Evolutionary conservation across 495 filamentous ascomycete species (phyloP), one percentile per base, ranked within the genome.

Genomic region (Annulohypoxylon stygium): DNA sequence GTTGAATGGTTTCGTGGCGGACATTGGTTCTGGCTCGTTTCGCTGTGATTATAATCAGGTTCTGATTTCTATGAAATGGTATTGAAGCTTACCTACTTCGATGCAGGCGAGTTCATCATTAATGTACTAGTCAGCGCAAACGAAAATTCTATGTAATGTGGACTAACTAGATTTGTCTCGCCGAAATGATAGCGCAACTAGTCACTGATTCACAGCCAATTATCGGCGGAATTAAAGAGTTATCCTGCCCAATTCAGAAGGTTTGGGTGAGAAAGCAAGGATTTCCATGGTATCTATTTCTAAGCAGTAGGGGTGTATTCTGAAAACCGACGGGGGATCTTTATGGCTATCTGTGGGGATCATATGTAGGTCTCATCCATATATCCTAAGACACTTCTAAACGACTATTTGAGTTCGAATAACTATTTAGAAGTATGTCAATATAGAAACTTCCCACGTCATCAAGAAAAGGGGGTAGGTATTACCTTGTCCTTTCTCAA

Each of bases 1-100:
- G 36, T 78, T 66, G 23, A 67, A 70, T 3, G 74, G 70, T 39
- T 65, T 67, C 16, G 65, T 48, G 9, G 14, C 7, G 39, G 64
- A 51, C 64, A 67, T 67, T 20, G 23, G 33, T 54, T 30, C 12
- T 11, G 3, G 20, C 6, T 3, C 20, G 12, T 45, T n/a, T n/a
- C 1, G 14, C 5, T 14, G 14, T 45, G 16, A 16, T 18, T 18
- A 20, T 7, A 16, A 47, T 20, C 3, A 20, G 6, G 4, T 47
- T 18, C 3, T 20, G 43, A 20, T 47, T 6, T 47, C 10, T 43
- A 43, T 4, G 10, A 4, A n/a, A n/a, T n/a, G 12, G 14, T 10
- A 36, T 3, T 12, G 37, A 41, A 41, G 37, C 10, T 43, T 39
- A 39, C 36, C 36, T 39, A 11, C 5, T 36, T 39, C n/a, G 41